Conservation (phyloP, 441 rosid genomes). For the Brassica hybrid region DNA sequence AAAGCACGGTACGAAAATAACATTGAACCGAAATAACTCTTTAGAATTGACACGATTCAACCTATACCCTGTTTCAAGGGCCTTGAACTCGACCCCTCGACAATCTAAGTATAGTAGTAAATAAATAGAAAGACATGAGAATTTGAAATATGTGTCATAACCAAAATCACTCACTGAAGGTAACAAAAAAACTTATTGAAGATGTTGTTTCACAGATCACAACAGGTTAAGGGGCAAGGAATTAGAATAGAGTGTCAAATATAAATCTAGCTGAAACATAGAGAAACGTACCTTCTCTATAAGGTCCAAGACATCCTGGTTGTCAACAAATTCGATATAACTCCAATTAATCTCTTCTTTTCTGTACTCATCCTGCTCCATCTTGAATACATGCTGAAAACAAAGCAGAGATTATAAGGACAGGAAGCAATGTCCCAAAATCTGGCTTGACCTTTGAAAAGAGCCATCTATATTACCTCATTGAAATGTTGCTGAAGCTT, state of each 20-base stretch:
- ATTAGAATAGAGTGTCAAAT: constrained; percentile 23
- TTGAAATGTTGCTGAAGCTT: constrained; percentile 98
- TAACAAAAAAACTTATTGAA: background rate
- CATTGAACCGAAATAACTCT: background rate
- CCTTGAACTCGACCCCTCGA: background rate
- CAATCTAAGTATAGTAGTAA: background rate
- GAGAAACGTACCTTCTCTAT: constrained; percentile 82
- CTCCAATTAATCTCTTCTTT: constrained; percentile 98
- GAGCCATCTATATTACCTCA: constrained; percentile 61
- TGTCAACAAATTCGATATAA: constrained; percentile 95
- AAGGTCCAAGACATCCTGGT: constrained; percentile 95
- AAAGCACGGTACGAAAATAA: constrained; percentile 2
- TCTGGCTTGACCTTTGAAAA: background rate
- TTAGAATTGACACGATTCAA: constrained; percentile 11
- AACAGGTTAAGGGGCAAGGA: constrained; percentile 19
- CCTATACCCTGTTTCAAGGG: constrained; percentile 13
- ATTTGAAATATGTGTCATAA: constrained; percentile 12
- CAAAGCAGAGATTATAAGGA: constrained; percentile 34
- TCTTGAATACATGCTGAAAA: constrained; percentile 96
- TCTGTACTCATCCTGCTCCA: too few relatives aligned
- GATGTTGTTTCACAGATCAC: constrained; percentile 1
- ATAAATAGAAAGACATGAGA: constrained; percentile 9
- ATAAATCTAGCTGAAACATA: constrained; percentile 23
- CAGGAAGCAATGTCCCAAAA: constrained; percentile 22
- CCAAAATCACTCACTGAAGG: background rate